Base-by-base conservation (phyloP, 1,139 yeast genomes). In the Candida pseudocylindracea region DNA sequence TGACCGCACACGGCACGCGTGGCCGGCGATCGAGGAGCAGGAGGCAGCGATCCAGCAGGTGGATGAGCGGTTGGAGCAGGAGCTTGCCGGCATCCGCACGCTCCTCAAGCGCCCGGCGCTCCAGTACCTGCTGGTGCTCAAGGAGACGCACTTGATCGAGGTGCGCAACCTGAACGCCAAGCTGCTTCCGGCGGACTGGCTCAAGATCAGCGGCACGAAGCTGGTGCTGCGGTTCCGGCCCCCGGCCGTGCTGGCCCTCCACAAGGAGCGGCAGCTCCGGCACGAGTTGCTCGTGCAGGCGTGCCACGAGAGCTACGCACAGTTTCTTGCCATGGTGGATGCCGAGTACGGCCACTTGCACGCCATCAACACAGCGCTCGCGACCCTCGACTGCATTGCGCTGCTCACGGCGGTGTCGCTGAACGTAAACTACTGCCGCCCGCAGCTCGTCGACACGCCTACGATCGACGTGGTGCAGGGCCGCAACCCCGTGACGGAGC, bases 401-500 rank as follows among this genome's bases (percentile, higher is more conserved):
- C 76, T 95, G 0, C 50, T 88, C 4, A 33, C 41, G 25, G 63
- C 81, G 1, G 69, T 73, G 0, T 67, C 74, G 0, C 51, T 54
- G 4, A 60, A 63, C 35, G 20, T 15, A 6, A 15, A 15, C 20
- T 15, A 15, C 20, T 15, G 20, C 20, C 20, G 20, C 6, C 93
- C 95, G 0, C 45, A 40, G 2, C 57, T 76, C 34, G 62, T 46
- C 2, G 70, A 68, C 33, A 47, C 50, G 7, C 73, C 70, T 28
- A 45, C 56, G 8, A 55, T 85, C 4, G 54, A 63, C 5, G 55
- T 81, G 0, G 51, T 46, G 13, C 58, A 64, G 8, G 78, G 91
- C 1, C 57, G 91, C 28, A 85, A 88, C 43, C 96, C 96, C 1
- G 70, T 83, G 34, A 64, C 79, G 10, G 92, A 79, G 45, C 61